phyloP scores from a whole-genome alignment of 108 stramenopile species.

The Epithemia pelagica region DNA sequence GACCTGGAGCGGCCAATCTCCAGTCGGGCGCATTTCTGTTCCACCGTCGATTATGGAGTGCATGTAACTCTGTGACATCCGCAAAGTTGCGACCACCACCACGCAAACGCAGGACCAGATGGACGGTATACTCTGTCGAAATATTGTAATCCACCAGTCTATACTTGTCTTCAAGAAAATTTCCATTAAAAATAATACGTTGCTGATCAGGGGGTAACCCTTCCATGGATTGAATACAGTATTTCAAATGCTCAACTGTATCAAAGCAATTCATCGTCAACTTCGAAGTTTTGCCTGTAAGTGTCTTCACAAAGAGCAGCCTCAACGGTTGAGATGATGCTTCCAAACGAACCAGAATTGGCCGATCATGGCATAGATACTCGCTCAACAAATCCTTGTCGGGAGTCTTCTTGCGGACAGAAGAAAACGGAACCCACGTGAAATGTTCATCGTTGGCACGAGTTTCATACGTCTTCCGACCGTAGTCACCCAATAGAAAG shows the following conservation, averaged over 20 bases:
- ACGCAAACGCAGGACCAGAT: slow-evolving; percentile 1
- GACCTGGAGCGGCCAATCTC: neutral
- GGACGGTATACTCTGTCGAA: neutral
- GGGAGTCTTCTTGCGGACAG: neutral
- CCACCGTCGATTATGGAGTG: neutral
- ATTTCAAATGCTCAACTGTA: neutral
- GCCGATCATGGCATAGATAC: slow-evolving; percentile 4
- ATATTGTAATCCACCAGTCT: neutral
- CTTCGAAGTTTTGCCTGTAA: neutral
- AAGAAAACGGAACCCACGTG: too few species aligned
- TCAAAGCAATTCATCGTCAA: neutral
- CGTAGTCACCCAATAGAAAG: neutral
- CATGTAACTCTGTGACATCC: neutral
- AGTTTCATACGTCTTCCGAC: neutral
- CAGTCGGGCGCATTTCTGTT: slow-evolving; percentile 1
- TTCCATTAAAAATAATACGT: slow-evolving; percentile 1
- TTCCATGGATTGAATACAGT: slow-evolving; percentile 8
- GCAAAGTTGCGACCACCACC: too few species aligned
- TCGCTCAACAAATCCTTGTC: neutral
- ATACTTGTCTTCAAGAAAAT: slow-evolving; percentile 6
- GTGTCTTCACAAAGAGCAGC: neutral
- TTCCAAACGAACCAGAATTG: neutral
- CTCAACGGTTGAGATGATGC: neutral
- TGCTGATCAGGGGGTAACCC: slow-evolving; percentile 32
- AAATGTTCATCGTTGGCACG: neutral